phyloP scores from a whole-genome alignment of 2,329 filamentous ascomycete genomes.

The Aspergillus ruber region DNA sequence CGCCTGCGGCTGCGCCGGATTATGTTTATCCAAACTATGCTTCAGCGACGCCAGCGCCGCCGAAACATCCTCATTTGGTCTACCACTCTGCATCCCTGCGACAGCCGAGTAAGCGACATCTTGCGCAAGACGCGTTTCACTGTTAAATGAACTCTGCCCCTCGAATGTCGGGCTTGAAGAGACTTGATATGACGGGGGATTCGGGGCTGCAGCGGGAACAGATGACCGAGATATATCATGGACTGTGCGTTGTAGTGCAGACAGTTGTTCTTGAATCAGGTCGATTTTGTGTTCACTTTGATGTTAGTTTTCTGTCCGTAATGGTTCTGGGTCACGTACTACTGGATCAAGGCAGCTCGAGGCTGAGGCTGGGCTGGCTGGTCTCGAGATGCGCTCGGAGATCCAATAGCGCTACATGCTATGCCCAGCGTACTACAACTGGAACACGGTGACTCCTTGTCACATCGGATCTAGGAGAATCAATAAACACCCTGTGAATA shows the following conservation, averaged over 20 bases:
- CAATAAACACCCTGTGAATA: background rate
- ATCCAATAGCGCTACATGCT: conserved; percentile 9
- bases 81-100: conserved; percentile 3
- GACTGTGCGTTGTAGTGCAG: conserved; percentile 12
- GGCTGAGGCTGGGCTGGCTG: background rate
- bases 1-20: background rate
- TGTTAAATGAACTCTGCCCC: conserved; percentile 19
- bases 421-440: conserved; percentile 15
- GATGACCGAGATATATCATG: conserved; percentile 8
- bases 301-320: background rate
- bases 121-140: conserved; percentile 16
- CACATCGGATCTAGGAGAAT: conserved; percentile 15
- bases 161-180: conserved; percentile 14
- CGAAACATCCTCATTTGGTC: conserved; percentile 14
- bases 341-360: conserved; percentile 4
- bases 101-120: conserved; percentile 18
- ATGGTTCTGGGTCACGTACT: conserved; percentile 6
- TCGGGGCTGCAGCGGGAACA: conserved; percentile 6
- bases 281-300: conserved; percentile 13
- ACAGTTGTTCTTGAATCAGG: conserved; percentile 13
- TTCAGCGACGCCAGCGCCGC: conserved; percentile 13
- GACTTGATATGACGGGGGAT: conserved; percentile 7
- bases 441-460: conserved; percentile 18
- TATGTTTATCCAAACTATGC: conserved; percentile 12
- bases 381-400: background rate